Evolutionary conservation across 306 rosid species (phyloP).

Genomic region (Malus orientalis): DNA sequence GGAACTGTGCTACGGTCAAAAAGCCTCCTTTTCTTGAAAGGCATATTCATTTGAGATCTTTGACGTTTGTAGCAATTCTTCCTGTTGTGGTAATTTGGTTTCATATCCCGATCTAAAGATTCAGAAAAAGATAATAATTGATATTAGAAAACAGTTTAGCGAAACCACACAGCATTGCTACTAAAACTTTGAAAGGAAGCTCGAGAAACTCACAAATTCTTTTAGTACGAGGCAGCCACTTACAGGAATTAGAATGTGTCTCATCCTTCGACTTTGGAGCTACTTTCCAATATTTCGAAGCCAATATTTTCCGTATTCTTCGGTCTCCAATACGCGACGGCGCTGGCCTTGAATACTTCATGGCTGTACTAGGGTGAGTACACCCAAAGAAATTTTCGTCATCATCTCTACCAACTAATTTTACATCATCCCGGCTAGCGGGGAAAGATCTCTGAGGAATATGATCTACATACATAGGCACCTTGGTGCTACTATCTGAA

Average conservation of each 20-base stretch:
- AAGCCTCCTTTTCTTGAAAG: conserved; percentile 83
- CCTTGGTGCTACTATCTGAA: conserved; percentile 51
- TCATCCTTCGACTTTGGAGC: conserved; percentile 47
- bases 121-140: conserved; percentile 10
- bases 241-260: conserved; percentile 37
- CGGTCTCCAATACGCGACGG: conserved; percentile 41
- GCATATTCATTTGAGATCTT: conserved; percentile 71
- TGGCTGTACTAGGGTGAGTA: conserved; percentile 45
- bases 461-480: conserved; percentile 32
- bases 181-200: neutral
- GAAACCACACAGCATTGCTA: neutral
- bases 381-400: conserved; percentile 84
- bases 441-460: conserved; percentile 40
- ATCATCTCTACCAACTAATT: conserved; percentile 88
- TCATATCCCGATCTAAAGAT: conserved; percentile 43
- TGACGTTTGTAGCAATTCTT: conserved; percentile 51
- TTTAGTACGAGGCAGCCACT: conserved; percentile 17
- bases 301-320: conserved; percentile 58
- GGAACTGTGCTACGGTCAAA: conserved; percentile 37
- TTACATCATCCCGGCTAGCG: conserved; percentile 43
- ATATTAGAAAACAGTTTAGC: conserved; percentile 10
- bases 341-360: conserved; percentile 45
- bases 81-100: conserved; percentile 40
- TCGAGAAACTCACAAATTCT: neutral
- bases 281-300: conserved; percentile 63